These are phyloP conservation scores for Straminergon stramineum DNA, from an alignment of 225 moss, liverwort and hornwort species.

Conservation along the genomic window DNA sequence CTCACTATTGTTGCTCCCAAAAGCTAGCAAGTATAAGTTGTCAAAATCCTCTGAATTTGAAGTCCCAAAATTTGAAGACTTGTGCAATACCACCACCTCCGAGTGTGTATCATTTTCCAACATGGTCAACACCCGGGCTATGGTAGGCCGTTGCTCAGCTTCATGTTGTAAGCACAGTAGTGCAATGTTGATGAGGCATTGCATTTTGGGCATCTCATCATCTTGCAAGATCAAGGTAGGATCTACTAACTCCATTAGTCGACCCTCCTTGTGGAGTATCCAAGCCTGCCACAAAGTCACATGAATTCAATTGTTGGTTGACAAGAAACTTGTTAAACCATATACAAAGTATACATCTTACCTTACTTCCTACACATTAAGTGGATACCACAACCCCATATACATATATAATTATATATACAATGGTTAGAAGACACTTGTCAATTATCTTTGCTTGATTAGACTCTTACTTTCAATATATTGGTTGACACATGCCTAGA, in stretches of 20 bases:
- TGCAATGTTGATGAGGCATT: background rate
- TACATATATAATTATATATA: no score
- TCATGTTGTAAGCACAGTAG: constrained; percentile 1
- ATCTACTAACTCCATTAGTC: background rate
- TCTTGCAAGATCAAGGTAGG: background rate
- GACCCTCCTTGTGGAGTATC: background rate
- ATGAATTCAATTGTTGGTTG: background rate
- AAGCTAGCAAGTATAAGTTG: background rate
- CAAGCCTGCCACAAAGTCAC: background rate
- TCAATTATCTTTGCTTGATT: background rate
- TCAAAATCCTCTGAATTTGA: background rate
- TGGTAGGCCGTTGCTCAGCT: constrained; percentile 8
- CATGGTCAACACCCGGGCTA: constrained; percentile 22
- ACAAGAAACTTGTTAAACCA: background rate
- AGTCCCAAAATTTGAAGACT: background rate
- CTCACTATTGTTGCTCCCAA: background rate
- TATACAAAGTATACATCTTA: background rate
- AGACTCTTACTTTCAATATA: background rate
- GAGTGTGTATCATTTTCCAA: constrained; percentile 1
- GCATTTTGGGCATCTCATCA: background rate
- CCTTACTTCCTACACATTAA: background rate
- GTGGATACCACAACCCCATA: background rate
- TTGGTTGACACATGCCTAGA: no score
- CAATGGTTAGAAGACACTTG: no score
- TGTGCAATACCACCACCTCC: background rate